These are phyloP conservation scores for Pleurotus ostreatus DNA, from an alignment of 768 basidiomycete genomes.

Conservation along the genomic window DNA sequence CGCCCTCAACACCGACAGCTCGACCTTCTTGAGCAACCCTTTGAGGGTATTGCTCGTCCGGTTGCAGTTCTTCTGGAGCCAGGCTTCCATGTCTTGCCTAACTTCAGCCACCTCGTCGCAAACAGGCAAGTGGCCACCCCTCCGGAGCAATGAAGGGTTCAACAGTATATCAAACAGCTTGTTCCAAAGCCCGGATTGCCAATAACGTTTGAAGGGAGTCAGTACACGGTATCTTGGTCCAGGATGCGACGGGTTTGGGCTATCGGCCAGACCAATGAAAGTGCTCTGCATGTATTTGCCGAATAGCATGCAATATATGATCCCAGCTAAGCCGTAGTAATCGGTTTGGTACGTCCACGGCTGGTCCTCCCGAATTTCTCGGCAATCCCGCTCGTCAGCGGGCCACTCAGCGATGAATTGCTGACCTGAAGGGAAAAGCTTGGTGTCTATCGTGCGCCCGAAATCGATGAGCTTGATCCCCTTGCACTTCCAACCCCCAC, in stretches of 20 bases:
- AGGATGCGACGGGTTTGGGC: constrained; percentile 14
- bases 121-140: constrained; percentile 65
- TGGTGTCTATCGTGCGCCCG: constrained; percentile 89
- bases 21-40: constrained; percentile 79
- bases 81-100: constrained; percentile 79
- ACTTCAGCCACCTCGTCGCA: constrained; percentile 60
- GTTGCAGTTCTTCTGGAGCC: constrained; percentile 85
- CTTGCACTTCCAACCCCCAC: constrained; percentile 81
- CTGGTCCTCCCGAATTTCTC: constrained; percentile 77
- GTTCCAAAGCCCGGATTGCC: constrained; percentile 88
- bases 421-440: constrained; percentile 76
- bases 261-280: constrained; percentile 37
- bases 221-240: constrained; percentile 57
- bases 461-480: constrained; percentile 96
- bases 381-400: constrained; percentile 86
- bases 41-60: constrained; percentile 79
- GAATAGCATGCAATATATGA: constrained; percentile 94
- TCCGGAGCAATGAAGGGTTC: constrained; percentile 65
- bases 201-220: constrained; percentile 88
- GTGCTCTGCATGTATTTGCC: constrained; percentile 90
- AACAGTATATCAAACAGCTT: constrained; percentile 80
- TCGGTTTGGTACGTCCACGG: constrained; percentile 96
- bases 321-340: constrained; percentile 93
- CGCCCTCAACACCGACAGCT: constrained; percentile 43
- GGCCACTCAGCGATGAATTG: constrained; percentile 85